Conservation (phyloP, 2,329 filamentous ascomycete genomes). For the Aspergillus sp. region DNA sequence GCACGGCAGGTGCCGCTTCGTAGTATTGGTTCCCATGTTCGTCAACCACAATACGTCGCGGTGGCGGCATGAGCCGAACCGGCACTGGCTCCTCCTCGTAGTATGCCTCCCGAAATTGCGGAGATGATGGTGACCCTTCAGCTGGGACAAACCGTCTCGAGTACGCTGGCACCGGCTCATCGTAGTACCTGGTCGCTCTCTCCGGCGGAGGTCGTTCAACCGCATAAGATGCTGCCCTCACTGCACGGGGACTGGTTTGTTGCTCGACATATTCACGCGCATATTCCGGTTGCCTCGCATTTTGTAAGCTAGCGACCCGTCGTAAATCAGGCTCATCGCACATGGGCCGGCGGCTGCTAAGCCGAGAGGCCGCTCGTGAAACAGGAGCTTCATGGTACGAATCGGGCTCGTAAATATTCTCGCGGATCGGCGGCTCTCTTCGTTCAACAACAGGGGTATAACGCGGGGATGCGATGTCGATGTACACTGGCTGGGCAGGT, state of each 20-base stretch:
- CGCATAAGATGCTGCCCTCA: slow-evolving; percentile 35
- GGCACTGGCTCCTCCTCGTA: slow-evolving; percentile 36
- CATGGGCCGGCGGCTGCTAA: slow-evolving; percentile 29
- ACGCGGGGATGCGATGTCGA: slow-evolving; percentile 38
- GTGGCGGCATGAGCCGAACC: slow-evolving; percentile 45
- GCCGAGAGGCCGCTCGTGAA: slow-evolving; percentile 34
- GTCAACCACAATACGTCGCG: slow-evolving; percentile 69
- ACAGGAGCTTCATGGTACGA: slow-evolving; percentile 26
- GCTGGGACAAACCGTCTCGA: slow-evolving; percentile 28
- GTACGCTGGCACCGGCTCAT: slow-evolving; percentile 28
- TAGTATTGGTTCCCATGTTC: slow-evolving; percentile 76
- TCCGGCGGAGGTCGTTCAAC: slow-evolving; percentile 33
- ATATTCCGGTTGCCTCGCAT: slow-evolving; percentile 37
- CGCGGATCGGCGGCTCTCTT: slow-evolving; percentile 23
- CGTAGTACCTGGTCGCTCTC: slow-evolving; percentile 31
- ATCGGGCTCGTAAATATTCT: slow-evolving; percentile 30
- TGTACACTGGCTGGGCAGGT: slow-evolving; percentile 41
- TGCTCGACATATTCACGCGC: slow-evolving; percentile 39
- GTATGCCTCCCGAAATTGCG: slow-evolving; percentile 35
- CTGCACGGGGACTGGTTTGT: slow-evolving; percentile 28
- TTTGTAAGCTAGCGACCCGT: slow-evolving; percentile 42
- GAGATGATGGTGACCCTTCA: slow-evolving; percentile 31
- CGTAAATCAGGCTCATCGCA: slow-evolving; percentile 42
- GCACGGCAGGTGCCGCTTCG: slow-evolving; percentile 40
- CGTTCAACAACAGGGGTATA: slow-evolving; percentile 31